Percentiles rank a stretch among this genome's conserved stretches.
Conservation (phyloP, 1,284 basidiomycete genomes). For the Puccinia coronata region DNA sequence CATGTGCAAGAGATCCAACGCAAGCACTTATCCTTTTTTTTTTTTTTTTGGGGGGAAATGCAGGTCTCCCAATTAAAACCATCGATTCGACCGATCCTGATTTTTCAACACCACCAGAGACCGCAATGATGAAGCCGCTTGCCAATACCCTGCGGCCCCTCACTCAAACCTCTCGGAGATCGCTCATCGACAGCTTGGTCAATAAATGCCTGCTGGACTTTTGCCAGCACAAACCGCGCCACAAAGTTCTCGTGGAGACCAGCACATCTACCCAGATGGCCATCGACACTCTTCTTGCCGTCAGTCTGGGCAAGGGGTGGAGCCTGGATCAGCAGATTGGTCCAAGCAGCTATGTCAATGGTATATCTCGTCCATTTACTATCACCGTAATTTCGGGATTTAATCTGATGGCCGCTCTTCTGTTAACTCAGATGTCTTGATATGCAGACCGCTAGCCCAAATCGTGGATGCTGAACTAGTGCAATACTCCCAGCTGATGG, state of each 20-base stretch:
- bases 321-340: constrained; percentile 34
- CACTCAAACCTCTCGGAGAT: constrained; percentile 24
- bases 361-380: neutral
- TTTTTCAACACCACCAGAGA: neutral
- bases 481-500: constrained; percentile 22
- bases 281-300: constrained; percentile 30
- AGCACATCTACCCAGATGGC: constrained; percentile 27
- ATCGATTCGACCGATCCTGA: neutral
- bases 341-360: constrained; percentile 12
- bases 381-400: neutral
- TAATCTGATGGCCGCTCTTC: neutral
- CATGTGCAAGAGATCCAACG: neutral
- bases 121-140: constrained; percentile 8
- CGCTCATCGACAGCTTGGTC: constrained; percentile 2
- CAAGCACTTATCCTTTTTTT: neutral
- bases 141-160: constrained; percentile 12
- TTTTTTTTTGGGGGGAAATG: too few species aligned
- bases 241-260: constrained; percentile 31
- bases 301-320: constrained; percentile 34
- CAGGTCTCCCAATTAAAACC: constrained; percentile 33
- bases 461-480: constrained; percentile 32
- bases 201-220: neutral
- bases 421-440: constrained; percentile 35
- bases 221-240: constrained; percentile 15
- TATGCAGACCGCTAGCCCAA: constrained; percentile 38